Base-by-base conservation (phyloP, 352 stramenopile species). In the Elongisporangium prolatum region DNA sequence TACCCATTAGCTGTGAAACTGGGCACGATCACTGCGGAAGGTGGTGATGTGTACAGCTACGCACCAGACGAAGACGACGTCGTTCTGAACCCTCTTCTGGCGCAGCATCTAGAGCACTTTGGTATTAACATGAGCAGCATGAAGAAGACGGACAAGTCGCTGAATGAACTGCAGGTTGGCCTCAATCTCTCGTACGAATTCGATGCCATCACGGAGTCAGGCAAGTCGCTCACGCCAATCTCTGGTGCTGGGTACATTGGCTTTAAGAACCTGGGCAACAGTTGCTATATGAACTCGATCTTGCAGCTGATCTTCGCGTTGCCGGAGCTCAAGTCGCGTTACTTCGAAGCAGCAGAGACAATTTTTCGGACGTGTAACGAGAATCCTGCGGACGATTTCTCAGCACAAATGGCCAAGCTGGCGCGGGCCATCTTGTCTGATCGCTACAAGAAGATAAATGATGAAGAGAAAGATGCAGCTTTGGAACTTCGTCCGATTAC, bases 191-290 rank as follows among this genome's bases (percentile, higher is more conserved):
- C 86, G 21, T 99, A 98, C 75, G 97, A 98, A 66, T 99, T 99
- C 76, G 93, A 98, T 64, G 89, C 89, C 3, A 99, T 99, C 57
- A 98, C 96, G n/a, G 97, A 99, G 73, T 88, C 87, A 16, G 97
- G 97, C 10, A 91, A 95, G 56, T 88, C 97, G 57, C 84, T 99
- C 2, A 68, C 89, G 18, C 79, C 93, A 0, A 79, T 99, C 6
- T 87, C 84, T 1, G 97, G 97, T 21, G 79, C 94, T 5, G 95
- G 93, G 13, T 87, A 91, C 49, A 92, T 98, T 50, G 98, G 98
- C 3, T 93, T 99, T 44, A 95, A 96, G 71, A 99, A 99, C 77
- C 66, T 99, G n/a, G 98, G 98, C 5, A 99, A 99, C 74, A 98
- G 91, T 28, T 99, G 98, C 81, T 99, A 99, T 80, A 95, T 99